Conservation (phyloP, 176 grass and related monocot species). For the Oryza glaberrima region DNA sequence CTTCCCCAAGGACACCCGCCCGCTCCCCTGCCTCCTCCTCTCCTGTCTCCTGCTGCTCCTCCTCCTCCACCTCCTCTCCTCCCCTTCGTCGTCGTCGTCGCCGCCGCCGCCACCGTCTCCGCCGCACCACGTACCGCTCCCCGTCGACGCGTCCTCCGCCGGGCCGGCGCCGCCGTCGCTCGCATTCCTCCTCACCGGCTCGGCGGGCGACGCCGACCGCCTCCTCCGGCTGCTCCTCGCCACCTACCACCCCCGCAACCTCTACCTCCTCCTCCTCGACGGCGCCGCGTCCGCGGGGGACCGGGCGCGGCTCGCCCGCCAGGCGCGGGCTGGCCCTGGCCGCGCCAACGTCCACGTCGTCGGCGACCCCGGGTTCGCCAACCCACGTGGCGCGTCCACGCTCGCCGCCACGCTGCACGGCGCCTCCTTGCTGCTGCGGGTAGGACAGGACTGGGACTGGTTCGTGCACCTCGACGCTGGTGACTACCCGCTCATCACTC, state of each 20-base stretch:
- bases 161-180: constrained; percentile 59
- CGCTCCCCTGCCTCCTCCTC: constrained; percentile 74
- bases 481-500: constrained; percentile 83
- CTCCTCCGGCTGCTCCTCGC: constrained; percentile 81
- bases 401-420: constrained; percentile 76
- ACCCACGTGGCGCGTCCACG: constrained; percentile 70
- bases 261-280: constrained; percentile 93
- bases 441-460: constrained; percentile 79
- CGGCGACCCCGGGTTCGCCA: constrained; percentile 72
- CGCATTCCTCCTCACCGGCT: constrained; percentile 86
- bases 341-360: constrained; percentile 78
- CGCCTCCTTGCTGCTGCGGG: constrained; percentile 68
- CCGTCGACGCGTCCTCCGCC: constrained; percentile 28
- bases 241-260: constrained; percentile 77
- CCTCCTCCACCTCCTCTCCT: constrained; percentile 48
- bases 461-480: constrained; percentile 81
- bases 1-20: constrained; percentile 75
- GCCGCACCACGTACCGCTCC: constrained; percentile 25
- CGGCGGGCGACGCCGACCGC: constrained; percentile 69
- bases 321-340: constrained; percentile 24
- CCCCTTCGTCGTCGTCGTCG: constrained; percentile 3
- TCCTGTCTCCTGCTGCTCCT: constrained; percentile 73
- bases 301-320: constrained; percentile 54
- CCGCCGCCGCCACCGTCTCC: constrained; percentile 23
- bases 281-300: constrained; percentile 59